These are phyloP conservation scores for Metschnikowia vanudenii DNA, from an alignment of 805 yeast genomes.

Conservation along the genomic window DNA sequence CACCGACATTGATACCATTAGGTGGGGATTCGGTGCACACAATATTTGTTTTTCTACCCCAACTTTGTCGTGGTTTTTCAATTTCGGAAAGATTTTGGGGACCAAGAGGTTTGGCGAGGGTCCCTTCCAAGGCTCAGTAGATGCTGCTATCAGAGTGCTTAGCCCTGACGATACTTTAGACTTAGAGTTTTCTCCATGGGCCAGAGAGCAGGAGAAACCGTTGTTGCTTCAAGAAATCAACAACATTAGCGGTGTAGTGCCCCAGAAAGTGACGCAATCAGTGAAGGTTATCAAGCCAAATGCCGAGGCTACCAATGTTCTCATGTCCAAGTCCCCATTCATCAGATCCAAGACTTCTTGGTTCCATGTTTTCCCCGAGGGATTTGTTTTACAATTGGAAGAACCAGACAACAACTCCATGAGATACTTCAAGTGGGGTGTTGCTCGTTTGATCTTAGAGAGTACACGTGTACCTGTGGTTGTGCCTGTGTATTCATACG, in stretches of 20 bases:
- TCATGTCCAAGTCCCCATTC: slow-evolving; percentile 49
- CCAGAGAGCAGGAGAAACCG: slow-evolving; percentile 29
- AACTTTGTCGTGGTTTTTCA: slow-evolving; percentile 60
- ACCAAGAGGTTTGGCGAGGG: slow-evolving; percentile 90
- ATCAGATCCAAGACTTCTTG: slow-evolving; percentile 69
- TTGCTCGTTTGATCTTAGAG: slow-evolving; percentile 79
- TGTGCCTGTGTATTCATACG: slow-evolving; percentile 81
- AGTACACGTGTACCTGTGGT: slow-evolving; percentile 80
- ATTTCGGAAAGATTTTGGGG: slow-evolving; percentile 84
- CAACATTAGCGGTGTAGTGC: slow-evolving; percentile 10
- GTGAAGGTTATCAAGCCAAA: slow-evolving; percentile 28
- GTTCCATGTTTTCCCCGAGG: slow-evolving; percentile 96
- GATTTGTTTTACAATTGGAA: slow-evolving; percentile 80
- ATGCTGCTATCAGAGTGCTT: slow-evolving; percentile 77
- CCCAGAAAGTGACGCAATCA: slow-evolving; percentile 12
- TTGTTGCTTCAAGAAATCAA: slow-evolving; percentile 42
- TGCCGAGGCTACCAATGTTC: slow-evolving; percentile 29
- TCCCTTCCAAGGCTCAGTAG: slow-evolving; percentile 87
- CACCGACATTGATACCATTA: slow-evolving; percentile 57
- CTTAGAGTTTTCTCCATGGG: slow-evolving; percentile 37
- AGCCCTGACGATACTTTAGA: slow-evolving; percentile 73
- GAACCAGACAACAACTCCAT: slow-evolving; percentile 82
- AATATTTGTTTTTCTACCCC: slow-evolving; percentile 77
- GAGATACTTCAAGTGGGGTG: slow-evolving; percentile 96
- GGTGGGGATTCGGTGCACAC: slow-evolving; percentile 96